Base-by-base conservation (phyloP, 1,284 basidiomycete genomes). In the Rhodotorula sp. region DNA sequence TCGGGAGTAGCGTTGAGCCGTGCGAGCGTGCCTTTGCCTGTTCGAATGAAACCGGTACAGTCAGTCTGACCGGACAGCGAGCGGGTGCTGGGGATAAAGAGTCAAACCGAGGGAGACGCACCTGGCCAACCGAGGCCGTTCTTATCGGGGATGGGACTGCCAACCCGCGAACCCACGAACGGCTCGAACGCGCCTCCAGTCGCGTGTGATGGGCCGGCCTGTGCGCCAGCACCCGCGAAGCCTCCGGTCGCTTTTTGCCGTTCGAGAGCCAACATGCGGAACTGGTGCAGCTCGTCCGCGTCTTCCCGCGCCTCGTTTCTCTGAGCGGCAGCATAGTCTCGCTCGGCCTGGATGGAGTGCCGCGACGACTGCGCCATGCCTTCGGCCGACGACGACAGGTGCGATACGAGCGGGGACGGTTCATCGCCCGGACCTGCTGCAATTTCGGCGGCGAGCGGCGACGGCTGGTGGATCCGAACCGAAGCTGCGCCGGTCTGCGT, bases 71-170 rank as follows among this genome's bases (percentile, higher is more conserved):
- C n/a, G n/a, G n/a, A n/a, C n/a, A n/a, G n/a, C n/a, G n/a, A 60
- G 68, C 6, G 60, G 2, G 24, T 46, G 37, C 74, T n/a, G 67
- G 26, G n/a, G 53, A n/a, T 12, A 17, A 17, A 46, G 12, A 44
- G 33, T 15, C n/a, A 15, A n/a, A 18, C 8, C n/a, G 30, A 7
- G n/a, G 3, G 37, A 51, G 60, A 80, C 84, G 78, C 76, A 91
- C 93, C 93, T 81, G 94, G 94, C 93, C 94, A 96, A 4, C 93
- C 94, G 22, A 96, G 85, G 54, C 94, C 94, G 77, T 95, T 59
- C 22, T 56, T 44, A 49, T 75, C 74, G 1, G 71, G 74, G 45
- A 75, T 75, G 0, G 74, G 74, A 29, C 65, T 69, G 20, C 69
- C 72, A 30, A 68, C 65, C 30, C 74, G 58, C 14, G 59, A 58